Evolutionary conservation across 2,329 filamentous ascomycete species (phyloP), one percentile per base, ranked within the genome.

Genomic region (Apiospora koreana): DNA sequence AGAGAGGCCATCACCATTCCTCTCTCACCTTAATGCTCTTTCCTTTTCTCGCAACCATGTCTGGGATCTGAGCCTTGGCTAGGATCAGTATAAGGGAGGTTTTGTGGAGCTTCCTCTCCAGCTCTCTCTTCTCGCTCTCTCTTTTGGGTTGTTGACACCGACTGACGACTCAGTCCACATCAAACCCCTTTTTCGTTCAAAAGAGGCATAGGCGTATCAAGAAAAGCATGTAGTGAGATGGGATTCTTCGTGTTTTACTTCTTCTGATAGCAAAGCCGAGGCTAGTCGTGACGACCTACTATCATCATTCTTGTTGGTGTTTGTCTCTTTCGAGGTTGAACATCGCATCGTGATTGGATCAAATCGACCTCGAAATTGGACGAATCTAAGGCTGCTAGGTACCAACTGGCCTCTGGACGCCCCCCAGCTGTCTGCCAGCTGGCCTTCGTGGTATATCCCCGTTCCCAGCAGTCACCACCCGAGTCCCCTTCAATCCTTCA

Each of bases 41-140:
- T 62, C 54, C 31, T 62, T 62, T 62, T 62, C 54, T 38, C 54
- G 31, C 54, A 62, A 14, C 54, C 54, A 62, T 62, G 54, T 62
- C 31, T 58, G 50, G 50, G 50, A 58, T 35, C n/a, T 62, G 54
- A 62, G 54, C 54, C 54, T 62, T 35, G 12, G 50, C 54, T 31
- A 25, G 48, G 54, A 62, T 62, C 54, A n/a, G 54, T 62, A 62
- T 62, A 62, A 38, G 54, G 18, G 54, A 38, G 54, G 18, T 14
- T 62, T 23, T 35, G 31, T 38, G 54, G 54, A 21, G 7, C 54
- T 12, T 8, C 21, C 25, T 31, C 50, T 43, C 12, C 2, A 2
- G 8, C 16, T 18, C 23, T 31, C 25, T 1, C 28, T 18, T 18
- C 50, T 4, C 43, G 6, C 28, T 38, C 31, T 62, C 21, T n/a